Base-by-base conservation (phyloP, 1,284 basidiomycete species). In the Phaffia rhodozyma region DNA sequence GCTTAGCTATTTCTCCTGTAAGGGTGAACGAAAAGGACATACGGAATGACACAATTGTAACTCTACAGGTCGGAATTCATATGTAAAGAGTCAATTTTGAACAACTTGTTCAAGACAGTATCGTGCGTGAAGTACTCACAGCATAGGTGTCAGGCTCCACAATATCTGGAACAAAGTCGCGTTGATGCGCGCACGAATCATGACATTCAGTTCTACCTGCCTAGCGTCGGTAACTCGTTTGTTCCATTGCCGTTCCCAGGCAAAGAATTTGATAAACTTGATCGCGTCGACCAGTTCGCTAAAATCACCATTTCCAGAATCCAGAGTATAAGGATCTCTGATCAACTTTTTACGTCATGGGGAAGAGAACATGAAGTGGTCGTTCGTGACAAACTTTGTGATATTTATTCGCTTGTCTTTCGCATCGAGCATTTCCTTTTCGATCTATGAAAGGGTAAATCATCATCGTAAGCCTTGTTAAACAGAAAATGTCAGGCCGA, bases 371-470 rank as follows among this genome's bases (percentile, higher is more conserved):
- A 34, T 34, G 32, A 34, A 34, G 32, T 9, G 32, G 9, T 5
- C 9, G 32, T 34, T 9, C 9, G 9, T 9, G 32, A 34, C 32
- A 5, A 34, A 34, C 32, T 34, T 34, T 9, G 9, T 34, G 32
- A 34, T 9, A 0, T 80, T 81, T 83, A 96, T 92, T 2, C 92
- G 82, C 71, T 84, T 85, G 71, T 97, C 92, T 11, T 88, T 79
- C 0, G 89, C 84, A 13, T 82, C 80, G 52, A 86, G 77, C 29
- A 88, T 74, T 9, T 84, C 84, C 72, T 87, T 87, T 66, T 86
- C 83, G 65, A 92, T 89, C 32, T 34, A 9, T 4, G 9, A 34
- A 34, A 4, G 32, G 32, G 9, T 9, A 9, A 34, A 34, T 60
- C 83, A 75, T 29, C 18, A 13, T 11, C 32, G 53, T 38, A 84